A percentile compares a stretch with the other conserved stretches of the same genome.
phyloP scores from a whole-genome alignment of 176 grass and related monocot species.

The Musa troglodytarum region DNA sequence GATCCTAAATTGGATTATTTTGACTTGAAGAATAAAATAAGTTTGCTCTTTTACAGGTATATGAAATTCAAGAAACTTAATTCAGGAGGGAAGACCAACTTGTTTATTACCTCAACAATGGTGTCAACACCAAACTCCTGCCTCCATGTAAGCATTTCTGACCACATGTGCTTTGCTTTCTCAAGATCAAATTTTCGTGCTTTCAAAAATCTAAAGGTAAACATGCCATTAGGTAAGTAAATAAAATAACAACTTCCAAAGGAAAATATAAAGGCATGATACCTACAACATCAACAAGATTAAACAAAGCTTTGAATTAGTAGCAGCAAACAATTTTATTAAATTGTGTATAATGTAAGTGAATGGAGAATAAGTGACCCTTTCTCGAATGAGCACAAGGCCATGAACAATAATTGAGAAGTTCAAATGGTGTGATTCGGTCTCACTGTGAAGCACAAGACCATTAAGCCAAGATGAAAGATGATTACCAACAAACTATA shows the following conservation, averaged over 20 bases:
- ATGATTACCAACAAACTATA: too few relatives aligned
- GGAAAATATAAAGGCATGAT: background rate
- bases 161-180: conserved; percentile 92
- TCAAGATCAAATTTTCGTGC: conserved; percentile 81
- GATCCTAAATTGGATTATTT: too few relatives aligned
- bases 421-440: background rate
- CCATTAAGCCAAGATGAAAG: too few relatives aligned
- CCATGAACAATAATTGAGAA: background rate
- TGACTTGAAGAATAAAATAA: background rate
- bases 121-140: conserved; percentile 63
- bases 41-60: background rate
- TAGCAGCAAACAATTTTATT: background rate
- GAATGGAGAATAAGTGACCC: background rate
- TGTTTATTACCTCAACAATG: conserved; percentile 47
- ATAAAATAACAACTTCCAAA: background rate
- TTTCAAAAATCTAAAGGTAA: conserved; percentile 69
- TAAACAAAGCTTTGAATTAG: background rate
- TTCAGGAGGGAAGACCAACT: background rate
- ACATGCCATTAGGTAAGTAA: background rate
- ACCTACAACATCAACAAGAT: background rate
- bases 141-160: conserved; percentile 93
- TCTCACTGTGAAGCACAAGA: too few relatives aligned
- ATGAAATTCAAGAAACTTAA: background rate
- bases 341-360: background rate
- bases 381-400: background rate